These are phyloP conservation scores for Alternaria incomplexa DNA, from an alignment of 2,329 filamentous ascomycete genomes.

Conservation along the genomic window DNA sequence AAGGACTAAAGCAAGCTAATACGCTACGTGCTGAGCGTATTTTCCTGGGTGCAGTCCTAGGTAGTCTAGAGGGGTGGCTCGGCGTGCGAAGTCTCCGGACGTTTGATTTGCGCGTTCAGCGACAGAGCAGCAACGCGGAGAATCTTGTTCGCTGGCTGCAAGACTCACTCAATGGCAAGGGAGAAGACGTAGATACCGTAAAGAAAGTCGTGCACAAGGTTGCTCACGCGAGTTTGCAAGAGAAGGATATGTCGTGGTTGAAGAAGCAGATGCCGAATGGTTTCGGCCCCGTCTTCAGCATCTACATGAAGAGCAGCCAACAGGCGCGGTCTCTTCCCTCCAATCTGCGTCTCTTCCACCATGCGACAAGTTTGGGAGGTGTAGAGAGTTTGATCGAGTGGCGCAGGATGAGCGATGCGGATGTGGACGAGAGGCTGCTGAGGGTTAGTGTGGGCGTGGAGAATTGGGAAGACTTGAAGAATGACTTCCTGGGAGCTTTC, in stretches of 20 bases:
- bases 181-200: conserved; percentile 54
- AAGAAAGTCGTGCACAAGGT: conserved; percentile 65
- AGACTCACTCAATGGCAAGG: conserved; percentile 51
- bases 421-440: conserved; percentile 74
- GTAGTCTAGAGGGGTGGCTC: conserved; percentile 89
- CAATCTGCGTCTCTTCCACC: conserved; percentile 83
- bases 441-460: conserved; percentile 88
- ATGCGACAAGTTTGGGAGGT: conserved; percentile 91
- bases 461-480: conserved; percentile 80
- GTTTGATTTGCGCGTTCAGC: conserved; percentile 78
- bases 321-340: conserved; percentile 75
- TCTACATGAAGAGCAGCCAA: conserved; percentile 67
- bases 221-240: conserved; percentile 81
- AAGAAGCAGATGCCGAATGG: conserved; percentile 88
- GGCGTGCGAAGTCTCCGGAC: conserved; percentile 86
- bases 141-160: conserved; percentile 76
- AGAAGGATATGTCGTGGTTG: conserved; percentile 70
- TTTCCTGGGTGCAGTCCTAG: conserved; percentile 84
- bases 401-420: conserved; percentile 83
- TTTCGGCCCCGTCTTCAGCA: conserved; percentile 85
- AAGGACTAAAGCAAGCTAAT: conserved; percentile 43
- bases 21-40: conserved; percentile 71
- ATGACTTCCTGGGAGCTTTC: conserved; percentile 64
- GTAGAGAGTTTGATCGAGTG: conserved; percentile 97
- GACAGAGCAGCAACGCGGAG: conserved; percentile 75